Evolutionary conservation across 176 grass and related monocot genomes (phyloP), one percentile per base, ranked within the genome.

Genomic region (Rhynchospora tenuis): DNA sequence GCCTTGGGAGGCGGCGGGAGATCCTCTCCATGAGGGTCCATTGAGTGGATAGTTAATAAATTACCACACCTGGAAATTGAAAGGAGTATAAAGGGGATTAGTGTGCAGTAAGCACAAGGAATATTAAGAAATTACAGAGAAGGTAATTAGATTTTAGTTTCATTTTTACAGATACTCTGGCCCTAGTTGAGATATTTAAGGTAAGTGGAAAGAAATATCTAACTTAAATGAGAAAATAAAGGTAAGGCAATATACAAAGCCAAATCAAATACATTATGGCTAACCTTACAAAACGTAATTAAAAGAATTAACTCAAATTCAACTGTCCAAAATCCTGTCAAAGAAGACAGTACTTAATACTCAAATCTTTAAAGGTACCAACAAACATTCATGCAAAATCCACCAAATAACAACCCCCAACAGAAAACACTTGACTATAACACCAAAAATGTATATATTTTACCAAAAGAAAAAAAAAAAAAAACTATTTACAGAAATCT

Each of bases 1-100:
- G n/a, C n/a, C n/a, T n/a, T n/a, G n/a, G 89, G 89, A 26, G 89
- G 89, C 1, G 89, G 87, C 7, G 89, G 89, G 28, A 90, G 81
- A 66, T 85, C 71, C 11, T 85, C 87, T 29, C 27, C 64, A 14
- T 80, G 70, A 16, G 44, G 64, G 51, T 5, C 24, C 86, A 80
- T 82, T 84, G 19, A 72, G 71, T 1, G 47, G 15, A 76, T 85
- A 58, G 73, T 71, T 89, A 88, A 97, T 94, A 73, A 84, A 62
- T 82, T 62, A 80, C 8, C 2, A 13, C 23, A 82, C 58, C 79
- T 82, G 47, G 22, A 28, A 6, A 75, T 54, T 75, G 15, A 16
- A 23, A 50, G 19, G 47, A 48, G 50, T 55, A 48, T 24, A 31
- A 76, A 76, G 48, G 24, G 14, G 2, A 46, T 76, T 13, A 76